Conservation (phyloP, 306 rosid genomes). For the Psophocarpus tetragonolobus region DNA sequence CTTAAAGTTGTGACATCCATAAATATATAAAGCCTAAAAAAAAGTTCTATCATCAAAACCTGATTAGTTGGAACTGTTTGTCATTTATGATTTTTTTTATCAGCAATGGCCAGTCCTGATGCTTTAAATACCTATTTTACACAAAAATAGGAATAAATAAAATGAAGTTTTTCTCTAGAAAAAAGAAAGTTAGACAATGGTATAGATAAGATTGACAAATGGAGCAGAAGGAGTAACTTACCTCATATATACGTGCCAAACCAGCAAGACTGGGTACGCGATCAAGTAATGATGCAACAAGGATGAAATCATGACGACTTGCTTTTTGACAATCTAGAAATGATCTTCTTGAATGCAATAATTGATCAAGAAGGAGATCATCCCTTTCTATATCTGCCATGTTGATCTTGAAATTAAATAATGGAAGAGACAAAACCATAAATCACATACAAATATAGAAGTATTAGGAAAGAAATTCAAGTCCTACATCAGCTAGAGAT, state of each 20-base stretch:
- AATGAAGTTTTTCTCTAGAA: background rate
- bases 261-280: slow-evolving; percentile 98
- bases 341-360: slow-evolving; percentile 67
- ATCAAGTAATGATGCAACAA: slow-evolving; percentile 90
- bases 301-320: slow-evolving; percentile 63
- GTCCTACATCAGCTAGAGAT: no score
- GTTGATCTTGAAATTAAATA: slow-evolving; percentile 30
- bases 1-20: background rate
- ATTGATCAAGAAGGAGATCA: slow-evolving; percentile 79
- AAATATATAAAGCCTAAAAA: background rate
- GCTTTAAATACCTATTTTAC: slow-evolving; percentile 79
- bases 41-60: slow-evolving; percentile 51
- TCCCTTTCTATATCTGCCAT: slow-evolving; percentile 82
- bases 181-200: background rate
- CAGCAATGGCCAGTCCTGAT: slow-evolving; percentile 73
- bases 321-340: slow-evolving; percentile 57
- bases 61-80: slow-evolving; percentile 94
- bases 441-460: background rate
- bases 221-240: slow-evolving; percentile 37
- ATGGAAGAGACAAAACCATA: slow-evolving; percentile 14
- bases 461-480: no score
- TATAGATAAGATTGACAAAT: slow-evolving; percentile 15
- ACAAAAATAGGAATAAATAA: slow-evolving; percentile 27
- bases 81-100: slow-evolving; percentile 62
- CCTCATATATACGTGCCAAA: slow-evolving; percentile 95